Percentiles rank a stretch among this genome's conserved stretches.
Conservation (phyloP, 345 rosid species). For the Brassica cretica region DNA sequence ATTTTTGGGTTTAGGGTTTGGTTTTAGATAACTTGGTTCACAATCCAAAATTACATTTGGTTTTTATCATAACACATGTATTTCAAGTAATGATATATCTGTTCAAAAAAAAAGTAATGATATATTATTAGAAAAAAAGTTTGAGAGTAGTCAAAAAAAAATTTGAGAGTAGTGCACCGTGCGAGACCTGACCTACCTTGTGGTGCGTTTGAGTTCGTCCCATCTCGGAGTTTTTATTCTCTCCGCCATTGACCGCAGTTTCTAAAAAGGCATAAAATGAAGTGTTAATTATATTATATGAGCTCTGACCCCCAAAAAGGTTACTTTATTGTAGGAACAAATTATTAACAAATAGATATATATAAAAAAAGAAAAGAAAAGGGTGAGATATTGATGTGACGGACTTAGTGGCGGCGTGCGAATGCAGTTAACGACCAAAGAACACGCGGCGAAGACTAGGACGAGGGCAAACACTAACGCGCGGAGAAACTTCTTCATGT, state of each 20-base stretch:
- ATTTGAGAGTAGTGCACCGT: background rate
- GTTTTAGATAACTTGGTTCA: background rate
- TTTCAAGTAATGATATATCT: background rate
- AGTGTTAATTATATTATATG: background rate
- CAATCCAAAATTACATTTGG: background rate
- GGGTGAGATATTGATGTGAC: constrained; percentile 25
- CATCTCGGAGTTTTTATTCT: constrained; percentile 7
- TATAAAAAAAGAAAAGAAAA: background rate
- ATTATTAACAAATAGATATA: background rate
- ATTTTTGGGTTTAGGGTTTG: background rate
- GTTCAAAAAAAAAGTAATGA: no score
- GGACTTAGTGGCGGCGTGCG: constrained; percentile 44
- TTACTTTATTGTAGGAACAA: constrained; percentile 1
- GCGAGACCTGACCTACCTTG: constrained; percentile 6
- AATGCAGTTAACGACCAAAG: constrained; percentile 36
- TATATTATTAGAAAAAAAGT: background rate
- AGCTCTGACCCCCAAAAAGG: background rate
- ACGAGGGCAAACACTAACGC: constrained; percentile 11
- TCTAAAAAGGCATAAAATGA: constrained; percentile 7
- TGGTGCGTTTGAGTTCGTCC: constrained; percentile 29
- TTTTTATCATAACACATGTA: background rate
- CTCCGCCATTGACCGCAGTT: constrained; percentile 26
- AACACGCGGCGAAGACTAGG: constrained; percentile 33
- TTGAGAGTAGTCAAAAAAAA: background rate
- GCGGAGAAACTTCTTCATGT: constrained; percentile 26